Conservation (phyloP, 1,284 basidiomycete species). For the Cyathus pygmaeus region DNA sequence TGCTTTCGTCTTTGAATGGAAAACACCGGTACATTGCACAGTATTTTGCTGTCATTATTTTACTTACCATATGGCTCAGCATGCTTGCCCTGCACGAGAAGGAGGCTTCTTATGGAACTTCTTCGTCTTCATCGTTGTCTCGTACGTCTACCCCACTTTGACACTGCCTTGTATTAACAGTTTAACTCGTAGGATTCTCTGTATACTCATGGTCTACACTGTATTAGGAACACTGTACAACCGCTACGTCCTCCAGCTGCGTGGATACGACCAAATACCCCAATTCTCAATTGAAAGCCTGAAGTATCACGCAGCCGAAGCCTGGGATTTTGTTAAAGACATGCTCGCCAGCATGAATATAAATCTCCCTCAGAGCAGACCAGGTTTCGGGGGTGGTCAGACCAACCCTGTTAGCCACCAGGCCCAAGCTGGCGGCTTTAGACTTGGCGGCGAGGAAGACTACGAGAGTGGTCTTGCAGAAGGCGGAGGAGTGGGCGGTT, state of each 20-base stretch:
- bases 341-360: constrained; percentile 32
- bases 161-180: constrained; percentile 1
- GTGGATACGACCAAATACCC: constrained; percentile 74
- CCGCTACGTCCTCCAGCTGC: constrained; percentile 69
- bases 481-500: constrained; percentile 14
- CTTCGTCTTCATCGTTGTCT: constrained; percentile 59
- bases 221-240: constrained; percentile 74
- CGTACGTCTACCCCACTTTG: constrained; percentile 47
- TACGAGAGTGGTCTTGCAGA: constrained; percentile 9
- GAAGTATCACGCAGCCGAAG: constrained; percentile 56
- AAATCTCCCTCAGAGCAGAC: neutral
- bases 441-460: constrained; percentile 21
- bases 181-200: constrained; percentile 53
- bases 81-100: constrained; percentile 72
- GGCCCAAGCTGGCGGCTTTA: constrained; percentile 38
- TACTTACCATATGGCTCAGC: constrained; percentile 44
- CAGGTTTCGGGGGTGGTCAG: constrained; percentile 9
- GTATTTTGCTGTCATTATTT: constrained; percentile 3
- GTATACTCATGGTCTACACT: constrained; percentile 65
- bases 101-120: constrained; percentile 60
- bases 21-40: constrained; percentile 63
- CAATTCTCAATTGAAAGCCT: constrained; percentile 64
- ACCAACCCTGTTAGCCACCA: constrained; percentile 55
- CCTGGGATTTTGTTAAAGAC: constrained; percentile 52
- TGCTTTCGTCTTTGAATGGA: constrained; percentile 79